These are phyloP conservation scores for Thoreauomyces humboldtii DNA, from an alignment of 192 early-diverging fungal genomes.

Conservation along the genomic window DNA sequence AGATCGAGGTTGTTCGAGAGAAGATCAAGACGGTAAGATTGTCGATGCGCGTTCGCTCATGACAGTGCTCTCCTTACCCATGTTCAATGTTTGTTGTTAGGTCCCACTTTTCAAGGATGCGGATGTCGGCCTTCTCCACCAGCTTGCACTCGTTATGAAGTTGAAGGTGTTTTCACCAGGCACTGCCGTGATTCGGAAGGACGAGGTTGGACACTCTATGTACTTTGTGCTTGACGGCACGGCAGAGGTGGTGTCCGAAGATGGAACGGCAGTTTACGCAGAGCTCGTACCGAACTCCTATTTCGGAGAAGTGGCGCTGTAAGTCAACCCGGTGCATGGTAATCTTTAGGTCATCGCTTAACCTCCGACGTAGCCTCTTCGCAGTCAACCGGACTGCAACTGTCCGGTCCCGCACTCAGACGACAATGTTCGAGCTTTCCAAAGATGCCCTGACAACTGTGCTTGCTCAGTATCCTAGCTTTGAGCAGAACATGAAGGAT, in stretches of 20 bases:
- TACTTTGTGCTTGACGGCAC: conserved; percentile 55
- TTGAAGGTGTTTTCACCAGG: conserved; percentile 35
- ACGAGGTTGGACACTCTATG: conserved; percentile 45
- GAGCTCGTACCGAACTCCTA: conserved; percentile 40
- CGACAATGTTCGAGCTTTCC: conserved; percentile 48
- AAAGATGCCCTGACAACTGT: conserved; percentile 44
- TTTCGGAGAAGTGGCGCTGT: conserved; percentile 57
- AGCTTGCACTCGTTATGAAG: conserved; percentile 49
- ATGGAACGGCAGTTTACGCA: conserved; percentile 44
- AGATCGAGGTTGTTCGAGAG: conserved; percentile 57
- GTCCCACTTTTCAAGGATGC: conserved; percentile 51
- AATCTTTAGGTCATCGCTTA: too few species aligned
- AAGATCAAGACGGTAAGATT: conserved; percentile 45
- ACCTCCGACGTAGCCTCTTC: conserved; percentile 45
- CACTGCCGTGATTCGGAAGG: conserved; percentile 44
- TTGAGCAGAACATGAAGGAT: conserved; percentile 34
- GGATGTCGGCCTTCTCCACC: conserved; percentile 43
- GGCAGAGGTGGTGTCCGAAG: conserved; percentile 51
- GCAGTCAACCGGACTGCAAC: conserved; percentile 54
- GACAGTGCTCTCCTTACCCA: too few species aligned
- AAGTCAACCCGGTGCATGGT: background rate
- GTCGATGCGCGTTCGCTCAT: too few species aligned
- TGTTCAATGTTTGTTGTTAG: too few species aligned
- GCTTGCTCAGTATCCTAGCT: conserved; percentile 34
- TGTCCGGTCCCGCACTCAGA: conserved; percentile 36